Percentiles rank a stretch among this genome's conserved stretches.
These are phyloP conservation scores for Nicotiana sylvestris DNA, from an alignment of 257 asterid genomes.

Conservation along the genomic window DNA sequence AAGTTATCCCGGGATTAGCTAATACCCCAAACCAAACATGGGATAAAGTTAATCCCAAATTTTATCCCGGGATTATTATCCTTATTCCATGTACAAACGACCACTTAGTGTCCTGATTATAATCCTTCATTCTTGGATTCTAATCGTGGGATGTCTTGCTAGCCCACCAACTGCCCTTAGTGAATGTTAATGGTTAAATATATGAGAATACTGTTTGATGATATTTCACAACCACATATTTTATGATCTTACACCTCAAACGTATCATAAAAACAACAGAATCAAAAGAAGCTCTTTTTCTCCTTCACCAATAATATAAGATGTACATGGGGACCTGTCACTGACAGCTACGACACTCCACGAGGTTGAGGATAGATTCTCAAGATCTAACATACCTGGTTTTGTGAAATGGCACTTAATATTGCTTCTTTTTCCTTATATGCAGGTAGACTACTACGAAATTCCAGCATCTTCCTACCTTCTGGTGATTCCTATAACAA, in stretches of 20 bases:
- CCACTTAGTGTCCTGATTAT: neutral
- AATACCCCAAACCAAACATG: too few species aligned
- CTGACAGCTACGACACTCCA: slow-evolving; percentile 7
- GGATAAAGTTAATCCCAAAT: too few species aligned
- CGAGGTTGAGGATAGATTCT: neutral
- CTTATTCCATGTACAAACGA: too few species aligned
- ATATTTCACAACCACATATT: neutral
- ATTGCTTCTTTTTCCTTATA: slow-evolving; percentile 74
- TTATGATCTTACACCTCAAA: neutral
- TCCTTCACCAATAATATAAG: neutral
- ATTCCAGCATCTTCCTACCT: slow-evolving; percentile 70
- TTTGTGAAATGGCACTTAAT: slow-evolving; percentile 64
- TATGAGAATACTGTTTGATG: neutral
- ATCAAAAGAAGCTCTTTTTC: neutral
- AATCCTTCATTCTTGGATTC: neutral
- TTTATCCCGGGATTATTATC: too few species aligned
- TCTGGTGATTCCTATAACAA: slow-evolving; percentile 61
- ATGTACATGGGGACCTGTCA: neutral
- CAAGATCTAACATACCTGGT: slow-evolving; percentile 52
- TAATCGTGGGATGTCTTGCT: neutral
- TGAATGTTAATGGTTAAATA: neutral
- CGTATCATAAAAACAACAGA: neutral
- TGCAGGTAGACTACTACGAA: slow-evolving; percentile 76
- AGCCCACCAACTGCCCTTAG: neutral
- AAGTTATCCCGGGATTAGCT: too few species aligned